phyloP scores from a whole-genome alignment of 2,329 filamentous ascomycete species.

The Aspergillus novofumigatus region DNA sequence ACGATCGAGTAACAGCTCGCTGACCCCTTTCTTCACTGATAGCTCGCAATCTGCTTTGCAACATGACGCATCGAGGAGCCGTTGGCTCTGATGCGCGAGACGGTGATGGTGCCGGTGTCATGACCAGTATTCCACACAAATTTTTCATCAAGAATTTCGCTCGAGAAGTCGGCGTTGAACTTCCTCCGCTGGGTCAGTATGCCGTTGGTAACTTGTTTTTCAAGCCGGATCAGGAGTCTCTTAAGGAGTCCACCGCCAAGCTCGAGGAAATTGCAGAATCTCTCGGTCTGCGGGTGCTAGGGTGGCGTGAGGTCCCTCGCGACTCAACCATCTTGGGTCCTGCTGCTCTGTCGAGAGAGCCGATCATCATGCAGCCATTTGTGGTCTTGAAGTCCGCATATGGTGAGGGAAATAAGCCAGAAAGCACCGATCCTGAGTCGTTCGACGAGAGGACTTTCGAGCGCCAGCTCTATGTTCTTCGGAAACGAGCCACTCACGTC shows the following conservation, averaged over 20 bases:
- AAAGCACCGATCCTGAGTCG: conserved; percentile 69
- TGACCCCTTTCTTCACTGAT: conserved; percentile 30
- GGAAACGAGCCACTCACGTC: conserved; percentile 91
- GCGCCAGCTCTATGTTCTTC: conserved; percentile 86
- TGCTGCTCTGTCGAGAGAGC: conserved; percentile 88
- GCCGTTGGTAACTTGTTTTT: conserved; percentile 98
- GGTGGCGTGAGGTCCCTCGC: conserved; percentile 92
- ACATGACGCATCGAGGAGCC: conserved; percentile 99
- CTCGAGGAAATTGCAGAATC: conserved; percentile 92
- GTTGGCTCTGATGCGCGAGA: conserved; percentile 97
- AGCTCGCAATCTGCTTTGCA: conserved; percentile 93
- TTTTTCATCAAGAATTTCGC: conserved; percentile 99
- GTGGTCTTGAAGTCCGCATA: conserved; percentile 84
- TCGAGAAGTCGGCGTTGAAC: conserved; percentile 78
- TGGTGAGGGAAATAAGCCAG: conserved; percentile 73
- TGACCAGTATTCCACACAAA: conserved; percentile 97
- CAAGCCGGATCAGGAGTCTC: conserved; percentile 86
- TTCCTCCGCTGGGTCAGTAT: conserved; percentile 88
- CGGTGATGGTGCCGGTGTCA: conserved; percentile 96
- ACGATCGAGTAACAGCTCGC: not conserved
- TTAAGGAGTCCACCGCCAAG: conserved; percentile 84
- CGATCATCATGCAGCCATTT: conserved; percentile 91
- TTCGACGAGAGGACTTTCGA: conserved; percentile 88
- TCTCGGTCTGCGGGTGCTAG: conserved; percentile 82
- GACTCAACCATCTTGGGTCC: conserved; percentile 92